Conservation (phyloP, 345 rosid genomes). For the Orychophragmus violaceus region DNA sequence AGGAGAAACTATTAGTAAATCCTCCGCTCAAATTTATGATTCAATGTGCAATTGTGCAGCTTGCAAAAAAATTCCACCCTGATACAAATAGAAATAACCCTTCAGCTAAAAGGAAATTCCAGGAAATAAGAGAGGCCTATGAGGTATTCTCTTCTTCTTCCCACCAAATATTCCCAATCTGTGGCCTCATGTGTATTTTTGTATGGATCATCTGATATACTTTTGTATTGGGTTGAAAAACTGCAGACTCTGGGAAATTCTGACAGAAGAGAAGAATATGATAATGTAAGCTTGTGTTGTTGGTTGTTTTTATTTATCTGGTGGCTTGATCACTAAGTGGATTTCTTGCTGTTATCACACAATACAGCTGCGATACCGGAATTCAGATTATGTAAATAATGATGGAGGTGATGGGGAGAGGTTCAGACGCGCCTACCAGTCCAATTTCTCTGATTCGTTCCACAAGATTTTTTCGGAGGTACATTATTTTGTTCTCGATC, state of each 20-base stretch:
- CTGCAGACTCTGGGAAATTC: constrained; percentile 63
- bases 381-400: constrained; percentile 44
- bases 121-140: constrained; percentile 79
- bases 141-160: constrained; percentile 41
- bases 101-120: constrained; percentile 81
- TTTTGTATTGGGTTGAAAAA: neutral
- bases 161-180: neutral
- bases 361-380: constrained; percentile 37
- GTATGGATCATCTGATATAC: neutral
- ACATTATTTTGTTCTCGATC: constrained; percentile 5
- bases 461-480: constrained; percentile 88
- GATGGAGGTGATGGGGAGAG: constrained; percentile 48
- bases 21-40: neutral
- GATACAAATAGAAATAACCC: constrained; percentile 83
- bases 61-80: constrained; percentile 92
- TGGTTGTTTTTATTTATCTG: neutral
- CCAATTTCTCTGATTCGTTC: constrained; percentile 83
- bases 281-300: constrained; percentile 35
- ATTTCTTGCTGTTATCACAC: constrained; percentile 4
- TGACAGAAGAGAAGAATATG: constrained; percentile 65
- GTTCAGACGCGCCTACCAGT: constrained; percentile 43
- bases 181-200: neutral
- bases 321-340: neutral
- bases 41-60: constrained; percentile 44
- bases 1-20: neutral